Percentiles rank a stretch among this genome's conserved stretches.
phyloP scores from a whole-genome alignment of 345 rosid genomes.

The sweet orange (Citrus sinensis) region DNA sequence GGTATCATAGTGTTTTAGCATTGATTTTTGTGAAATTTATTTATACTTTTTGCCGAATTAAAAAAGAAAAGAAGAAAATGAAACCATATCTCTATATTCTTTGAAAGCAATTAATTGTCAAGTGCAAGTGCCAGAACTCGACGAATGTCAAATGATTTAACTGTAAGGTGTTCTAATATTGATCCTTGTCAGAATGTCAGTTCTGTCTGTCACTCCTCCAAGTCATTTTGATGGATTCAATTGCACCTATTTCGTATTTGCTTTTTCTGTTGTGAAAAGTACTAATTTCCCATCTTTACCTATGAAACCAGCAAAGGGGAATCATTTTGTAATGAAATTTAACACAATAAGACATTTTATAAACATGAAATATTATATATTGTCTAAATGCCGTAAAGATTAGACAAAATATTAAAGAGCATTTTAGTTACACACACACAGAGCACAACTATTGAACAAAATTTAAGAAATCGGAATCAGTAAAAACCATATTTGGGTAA shows the following conservation, averaged over 20 bases:
- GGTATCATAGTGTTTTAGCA: not conserved
- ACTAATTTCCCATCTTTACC: too few species aligned
- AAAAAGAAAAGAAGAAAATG: not conserved
- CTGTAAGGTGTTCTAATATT: not conserved
- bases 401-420: too few species aligned
- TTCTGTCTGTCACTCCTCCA: not conserved
- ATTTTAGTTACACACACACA: too few species aligned
- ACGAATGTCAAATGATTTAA: not conserved
- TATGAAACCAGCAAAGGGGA: too few species aligned
- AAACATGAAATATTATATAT: too few species aligned
- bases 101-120: not conserved
- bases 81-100: not conserved
- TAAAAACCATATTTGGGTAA: too few species aligned
- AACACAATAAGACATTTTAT: too few species aligned
- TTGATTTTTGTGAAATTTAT: not conserved
- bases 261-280: too few species aligned
- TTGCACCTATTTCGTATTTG: not conserved
- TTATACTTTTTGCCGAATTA: not conserved
- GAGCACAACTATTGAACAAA: too few species aligned
- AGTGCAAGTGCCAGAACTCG: not conserved
- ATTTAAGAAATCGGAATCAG: too few species aligned
- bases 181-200: not conserved
- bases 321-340: too few species aligned
- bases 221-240: not conserved
- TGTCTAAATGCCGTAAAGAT: too few species aligned